Evolutionary conservation across 257 asterid species (phyloP).

Genomic region (Solanum bulbocastanum): DNA sequence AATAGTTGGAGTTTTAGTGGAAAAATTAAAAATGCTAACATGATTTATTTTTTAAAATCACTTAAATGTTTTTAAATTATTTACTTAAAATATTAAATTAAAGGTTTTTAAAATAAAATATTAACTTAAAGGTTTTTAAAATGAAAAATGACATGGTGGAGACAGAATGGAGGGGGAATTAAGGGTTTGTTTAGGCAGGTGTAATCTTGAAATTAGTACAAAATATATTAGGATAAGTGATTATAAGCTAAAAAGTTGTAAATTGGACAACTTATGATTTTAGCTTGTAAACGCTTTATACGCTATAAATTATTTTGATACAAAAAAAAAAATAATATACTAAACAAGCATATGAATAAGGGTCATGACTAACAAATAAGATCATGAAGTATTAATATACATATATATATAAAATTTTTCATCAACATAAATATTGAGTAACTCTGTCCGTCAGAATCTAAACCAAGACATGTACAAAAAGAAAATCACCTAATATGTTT

Average conservation of each 20-base stretch:
- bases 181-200: neutral
- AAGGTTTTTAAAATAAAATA: no score
- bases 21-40: neutral
- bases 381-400: neutral
- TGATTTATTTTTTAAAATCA: no score
- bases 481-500: neutral
- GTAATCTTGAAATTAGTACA: neutral
- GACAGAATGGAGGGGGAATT: neutral
- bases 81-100: no score
- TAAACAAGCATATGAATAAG: neutral
- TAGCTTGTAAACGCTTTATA: neutral
- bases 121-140: neutral
- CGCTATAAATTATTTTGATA: neutral
- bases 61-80: no score
- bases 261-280: neutral
- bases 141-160: neutral
- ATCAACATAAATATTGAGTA: neutral
- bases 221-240: neutral
- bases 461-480: neutral
- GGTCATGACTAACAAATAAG: neutral
- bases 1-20: neutral
- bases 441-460: neutral
- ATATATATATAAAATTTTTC: no score
- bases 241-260: neutral
- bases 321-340: no score